Evolutionary conservation across 2,329 filamentous ascomycete species (phyloP).

Genomic region (Amphichorda felina): DNA sequence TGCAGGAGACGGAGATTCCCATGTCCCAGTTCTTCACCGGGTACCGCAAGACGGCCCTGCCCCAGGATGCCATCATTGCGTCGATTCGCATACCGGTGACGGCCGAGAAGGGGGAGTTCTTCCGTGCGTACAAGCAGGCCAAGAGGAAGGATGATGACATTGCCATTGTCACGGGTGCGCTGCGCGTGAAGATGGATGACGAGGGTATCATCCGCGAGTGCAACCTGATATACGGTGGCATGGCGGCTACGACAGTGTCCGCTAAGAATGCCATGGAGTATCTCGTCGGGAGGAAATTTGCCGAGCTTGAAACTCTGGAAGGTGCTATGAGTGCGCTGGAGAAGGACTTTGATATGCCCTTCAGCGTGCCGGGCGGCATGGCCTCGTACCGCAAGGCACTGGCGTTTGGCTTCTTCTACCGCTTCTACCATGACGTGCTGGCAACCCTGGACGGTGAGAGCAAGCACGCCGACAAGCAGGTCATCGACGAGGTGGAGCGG

Average conservation of each 20-base stretch:
- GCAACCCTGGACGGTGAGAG: constrained; percentile 40
- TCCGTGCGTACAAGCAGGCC: constrained; percentile 87
- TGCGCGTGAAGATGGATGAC: constrained; percentile 62
- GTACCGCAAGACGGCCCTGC: constrained; percentile 75
- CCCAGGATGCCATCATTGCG: constrained; percentile 72
- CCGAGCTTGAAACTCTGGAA: constrained; percentile 73
- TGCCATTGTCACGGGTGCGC: constrained; percentile 84
- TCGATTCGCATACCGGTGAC: constrained; percentile 77
- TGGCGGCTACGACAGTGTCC: constrained; percentile 85
- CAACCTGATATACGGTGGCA: constrained; percentile 83
- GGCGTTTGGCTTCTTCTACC: constrained; percentile 89
- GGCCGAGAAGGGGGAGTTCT: constrained; percentile 64
- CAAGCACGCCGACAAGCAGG: constrained; percentile 53
- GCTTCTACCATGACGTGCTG: constrained; percentile 87
- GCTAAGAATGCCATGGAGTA: constrained; percentile 69
- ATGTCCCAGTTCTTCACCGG: constrained; percentile 90
- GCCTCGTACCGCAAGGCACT: constrained; percentile 88
- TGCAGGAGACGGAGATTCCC: constrained; percentile 68
- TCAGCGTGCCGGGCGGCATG: constrained; percentile 94
- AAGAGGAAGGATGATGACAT: constrained; percentile 98
- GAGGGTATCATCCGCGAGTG: constrained; percentile 59
- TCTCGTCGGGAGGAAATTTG: constrained; percentile 66
- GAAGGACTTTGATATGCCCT: constrained; percentile 76
- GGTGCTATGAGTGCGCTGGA: constrained; percentile 85
- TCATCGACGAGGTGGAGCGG: constrained; percentile 73